Conservation (phyloP, 1,284 basidiomycete species). For the Fomitiporia mediterranea region DNA sequence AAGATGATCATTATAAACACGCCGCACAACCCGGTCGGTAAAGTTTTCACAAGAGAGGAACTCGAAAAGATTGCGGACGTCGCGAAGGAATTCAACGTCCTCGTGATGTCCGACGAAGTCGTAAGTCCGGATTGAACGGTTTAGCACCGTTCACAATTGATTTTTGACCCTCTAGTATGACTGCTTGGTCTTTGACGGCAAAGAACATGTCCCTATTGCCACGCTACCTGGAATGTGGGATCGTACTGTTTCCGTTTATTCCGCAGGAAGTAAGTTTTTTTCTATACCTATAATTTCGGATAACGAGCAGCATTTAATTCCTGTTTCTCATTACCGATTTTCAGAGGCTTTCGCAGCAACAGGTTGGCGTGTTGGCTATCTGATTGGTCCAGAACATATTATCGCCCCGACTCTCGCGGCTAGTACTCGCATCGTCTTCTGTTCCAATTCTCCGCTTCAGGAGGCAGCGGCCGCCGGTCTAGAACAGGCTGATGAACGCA, state of each 20-base stretch:
- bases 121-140: conserved; percentile 41
- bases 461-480: conserved; percentile 89
- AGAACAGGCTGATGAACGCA: conserved; percentile 64
- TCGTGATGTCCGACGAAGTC: conserved; percentile 96
- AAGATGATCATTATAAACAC: conserved; percentile 95
- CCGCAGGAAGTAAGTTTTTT: conserved; percentile 62
- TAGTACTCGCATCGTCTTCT: conserved; percentile 92
- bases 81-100: conserved; percentile 88
- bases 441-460: conserved; percentile 87
- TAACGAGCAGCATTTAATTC: not conserved
- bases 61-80: conserved; percentile 81
- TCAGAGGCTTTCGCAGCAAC: conserved; percentile 96
- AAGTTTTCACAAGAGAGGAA: conserved; percentile 86
- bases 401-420: conserved; percentile 87
- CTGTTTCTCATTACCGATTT: not conserved
- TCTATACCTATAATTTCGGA: too few relatives aligned
- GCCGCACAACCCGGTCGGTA: conserved; percentile 94
- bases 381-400: conserved; percentile 83
- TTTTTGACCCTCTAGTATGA: conserved; percentile 65
- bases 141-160: conserved; percentile 10
- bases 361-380: conserved; percentile 97
- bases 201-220: conserved; percentile 89
- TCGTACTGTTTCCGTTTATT: conserved; percentile 79
- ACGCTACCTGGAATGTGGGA: conserved; percentile 98
- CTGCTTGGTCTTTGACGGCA: conserved; percentile 83